Evolutionary conservation across 164 flowering plant genomes (phyloP).

Genomic region (Platanus orientalis): DNA sequence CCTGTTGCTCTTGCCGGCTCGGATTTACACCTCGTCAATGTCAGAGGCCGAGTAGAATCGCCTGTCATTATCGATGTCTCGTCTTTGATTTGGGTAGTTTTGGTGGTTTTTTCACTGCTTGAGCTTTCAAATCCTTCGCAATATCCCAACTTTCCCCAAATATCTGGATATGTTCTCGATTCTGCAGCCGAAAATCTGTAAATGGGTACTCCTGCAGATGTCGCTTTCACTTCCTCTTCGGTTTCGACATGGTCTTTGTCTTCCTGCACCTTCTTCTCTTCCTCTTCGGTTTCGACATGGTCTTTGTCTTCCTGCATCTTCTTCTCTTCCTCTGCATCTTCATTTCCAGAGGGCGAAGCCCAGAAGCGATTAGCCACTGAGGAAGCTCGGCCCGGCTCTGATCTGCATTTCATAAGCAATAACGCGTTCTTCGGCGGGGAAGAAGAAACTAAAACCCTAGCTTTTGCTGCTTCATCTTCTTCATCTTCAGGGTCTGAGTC

Average conservation of each 20-base stretch:
- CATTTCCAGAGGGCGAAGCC: conserved; percentile 30
- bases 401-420: conserved; percentile 61
- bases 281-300: not conserved
- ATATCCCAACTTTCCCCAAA: conserved; percentile 9
- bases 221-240: conserved; percentile 8
- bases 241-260: not conserved
- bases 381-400: conserved; percentile 71
- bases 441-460: conserved; percentile 11
- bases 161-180: conserved; percentile 19
- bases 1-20: conserved; percentile 38
- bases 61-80: not conserved
- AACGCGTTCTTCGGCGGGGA: conserved; percentile 61
- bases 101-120: not conserved
- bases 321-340: conserved; percentile 9
- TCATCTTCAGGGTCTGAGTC: conserved; percentile 16
- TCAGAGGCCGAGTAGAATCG: conserved; percentile 11
- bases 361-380: conserved; percentile 42
- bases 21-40: conserved; percentile 42
- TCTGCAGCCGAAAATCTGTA: conserved; percentile 20
- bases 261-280: conserved; percentile 11
- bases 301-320: conserved; percentile 9
- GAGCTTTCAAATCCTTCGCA: conserved; percentile 9
- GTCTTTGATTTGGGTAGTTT: not conserved
- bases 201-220: conserved; percentile 16
- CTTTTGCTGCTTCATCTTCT: conserved; percentile 15